Base-by-base conservation (phyloP, 2,329 filamentous ascomycete genomes). In the Claviceps paspali region DNA sequence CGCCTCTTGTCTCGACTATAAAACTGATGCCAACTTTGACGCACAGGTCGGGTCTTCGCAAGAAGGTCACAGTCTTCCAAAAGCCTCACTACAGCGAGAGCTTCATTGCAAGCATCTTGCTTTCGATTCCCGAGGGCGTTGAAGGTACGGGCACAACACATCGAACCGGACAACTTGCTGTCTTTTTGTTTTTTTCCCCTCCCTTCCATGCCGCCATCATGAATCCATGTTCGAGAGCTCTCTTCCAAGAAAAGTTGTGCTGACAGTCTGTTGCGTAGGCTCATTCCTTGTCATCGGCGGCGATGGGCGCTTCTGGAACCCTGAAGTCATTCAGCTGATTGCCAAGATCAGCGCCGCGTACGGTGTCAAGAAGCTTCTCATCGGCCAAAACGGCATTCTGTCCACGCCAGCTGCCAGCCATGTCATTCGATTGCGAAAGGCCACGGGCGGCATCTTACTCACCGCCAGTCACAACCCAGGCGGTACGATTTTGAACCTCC, bases 31-130 rank as follows among this genome's bases (percentile, higher is more conserved):
- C 22, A 4, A 8, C 12, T 24, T 10, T 7, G 21, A 24, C 17
- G 11, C 27, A 8, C 53, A 96, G 88, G 50, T 98, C 91, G 49
- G 91, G 91, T 62, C 85, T 98, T 61, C 86, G 91, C 47, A 98
- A 98, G 68, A 96, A 93, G 76, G 91, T 96, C 66, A 86, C 84
- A 55, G 83, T 94, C 58, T 98, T 98, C 71, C 85, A 98, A 63
- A 71, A 95, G 63, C 70, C 79, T 42, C 75, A 98, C 66, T 98
- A 98, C 73, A 87, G 84, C 62, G 91, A 98, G 65, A 78, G 88
- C 36, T 98, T 98, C 60, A 75, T 98, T 49, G 73, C 88, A 47
- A 88, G 85, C 61, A 94, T 95, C 57, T 75, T 98, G 49, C 76
- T 93, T 44, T 94, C 91, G 36, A 98, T 98, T 52, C 91, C 91